Base-by-base conservation (phyloP, 371 early-diverging fungal species). In the Rhizopus sp. region DNA sequence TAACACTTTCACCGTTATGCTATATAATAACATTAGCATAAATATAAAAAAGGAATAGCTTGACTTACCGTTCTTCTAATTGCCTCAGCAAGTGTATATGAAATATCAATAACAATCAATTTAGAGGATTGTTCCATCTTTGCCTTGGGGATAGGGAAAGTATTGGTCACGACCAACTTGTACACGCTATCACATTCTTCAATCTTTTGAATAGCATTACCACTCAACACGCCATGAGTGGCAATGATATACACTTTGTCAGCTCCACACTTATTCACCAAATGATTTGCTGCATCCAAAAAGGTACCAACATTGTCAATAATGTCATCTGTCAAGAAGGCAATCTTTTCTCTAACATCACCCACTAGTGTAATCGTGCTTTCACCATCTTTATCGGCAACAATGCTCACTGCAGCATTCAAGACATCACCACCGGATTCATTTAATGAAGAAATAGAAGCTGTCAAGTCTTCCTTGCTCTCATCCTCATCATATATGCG, bases 1-100 rank as follows among this genome's bases (percentile, higher is more conserved):
- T 92, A 62, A 97, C 93, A 72, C 90, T 89, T 79, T 98, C 99
- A 55, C 97, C 98, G 68, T 98, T 97, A 78, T 98, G 98, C 79
- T 79, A 64, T 42, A 51, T 8, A 40, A 30, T 23, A 23, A 23
- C 23, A 37, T 8, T 35, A 15, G 7, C 5, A 29, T 38, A 34
- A 41, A 15, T 48, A 17, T 37, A 57, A 51, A 49, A 56, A 23
- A 46, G 47, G 13, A 44, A 23, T 12, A 34, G 29, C 5, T 44
- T 29, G 23, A 59, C 73, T 64, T 75, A 78, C 79, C 51, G 94
- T 97, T 62, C 99, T 81, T 65, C 99, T 88, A 62, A 98, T 98
- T 6, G 99, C 99, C 76, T 98, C 99, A 16, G 98, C 91, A 45
- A 98, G 73, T 23, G 94, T 91, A 5, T 85, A 83, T 37, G 89